These are phyloP conservation scores for Fonsecaea pugnacius DNA, from an alignment of 2,329 filamentous ascomycete species.

Conservation along the genomic window DNA sequence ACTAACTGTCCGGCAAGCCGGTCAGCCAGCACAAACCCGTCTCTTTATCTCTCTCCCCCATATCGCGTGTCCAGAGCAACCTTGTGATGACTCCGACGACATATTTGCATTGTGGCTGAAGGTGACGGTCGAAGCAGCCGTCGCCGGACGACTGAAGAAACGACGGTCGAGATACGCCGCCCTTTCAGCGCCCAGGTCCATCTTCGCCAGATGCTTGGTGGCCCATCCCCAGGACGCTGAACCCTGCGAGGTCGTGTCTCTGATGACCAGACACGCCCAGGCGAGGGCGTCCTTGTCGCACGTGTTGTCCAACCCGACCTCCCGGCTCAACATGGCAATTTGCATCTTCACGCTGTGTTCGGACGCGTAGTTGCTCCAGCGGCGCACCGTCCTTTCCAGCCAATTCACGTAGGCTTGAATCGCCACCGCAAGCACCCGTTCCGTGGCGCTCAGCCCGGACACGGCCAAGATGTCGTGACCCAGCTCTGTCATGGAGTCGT, in stretches of 20 bases:
- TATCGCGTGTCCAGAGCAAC: background rate
- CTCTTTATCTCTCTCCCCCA: too few relatives aligned
- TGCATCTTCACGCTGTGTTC: constrained; percentile 12
- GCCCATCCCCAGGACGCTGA: constrained; percentile 9
- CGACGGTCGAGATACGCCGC: background rate
- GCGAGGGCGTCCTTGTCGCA: background rate
- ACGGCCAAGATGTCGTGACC: constrained; percentile 11
- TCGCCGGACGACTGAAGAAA: background rate
- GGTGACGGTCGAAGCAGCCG: background rate
- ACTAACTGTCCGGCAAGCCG: too few relatives aligned
- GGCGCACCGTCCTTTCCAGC: constrained; percentile 6
- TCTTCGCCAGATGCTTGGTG: background rate
- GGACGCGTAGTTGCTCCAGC: constrained; percentile 11
- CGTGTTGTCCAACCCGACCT: background rate
- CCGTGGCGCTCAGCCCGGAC: background rate
- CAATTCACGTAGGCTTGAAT: constrained; percentile 17
- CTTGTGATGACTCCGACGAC: background rate
- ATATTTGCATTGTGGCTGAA: background rate
- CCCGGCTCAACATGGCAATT: background rate
- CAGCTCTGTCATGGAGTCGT: constrained; percentile 10
- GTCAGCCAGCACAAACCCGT: too few relatives aligned
- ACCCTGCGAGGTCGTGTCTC: constrained; percentile 7
- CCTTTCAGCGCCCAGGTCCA: background rate
- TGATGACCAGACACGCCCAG: constrained; percentile 17
- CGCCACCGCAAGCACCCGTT: constrained; percentile 10